Percentiles rank a stretch among this genome's conserved stretches.
These are phyloP conservation scores for Plasmopara viticola DNA, from an alignment of 352 stramenopile genomes.

Conservation along the genomic window DNA sequence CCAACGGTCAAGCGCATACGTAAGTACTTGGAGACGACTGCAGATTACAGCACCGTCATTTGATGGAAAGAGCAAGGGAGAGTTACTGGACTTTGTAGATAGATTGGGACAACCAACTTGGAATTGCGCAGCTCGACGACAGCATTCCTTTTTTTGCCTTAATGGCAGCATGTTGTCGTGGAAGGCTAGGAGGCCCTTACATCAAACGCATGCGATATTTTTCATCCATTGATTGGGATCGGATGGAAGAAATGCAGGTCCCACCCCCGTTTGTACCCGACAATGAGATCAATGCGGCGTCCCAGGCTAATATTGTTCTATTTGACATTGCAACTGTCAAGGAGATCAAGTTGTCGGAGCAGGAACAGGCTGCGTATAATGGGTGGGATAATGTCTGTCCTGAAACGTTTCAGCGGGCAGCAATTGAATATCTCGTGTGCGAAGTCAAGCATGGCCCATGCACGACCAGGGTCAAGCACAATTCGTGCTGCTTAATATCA, in stretches of 20 bases:
- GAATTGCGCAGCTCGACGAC: not conserved
- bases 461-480: constrained; percentile 48
- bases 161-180: constrained; percentile 1
- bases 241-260: constrained; percentile 65
- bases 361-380: constrained; percentile 63
- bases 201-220: too few relatives aligned
- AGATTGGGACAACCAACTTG: not conserved
- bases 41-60: not conserved
- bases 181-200: not conserved
- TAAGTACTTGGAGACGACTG: not conserved
- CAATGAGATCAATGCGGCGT: constrained; percentile 82
- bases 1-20: not conserved
- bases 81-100: not conserved
- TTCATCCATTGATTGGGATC: constrained; percentile 52
- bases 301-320: constrained; percentile 69
- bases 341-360: constrained; percentile 61
- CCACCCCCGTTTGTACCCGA: constrained; percentile 70
- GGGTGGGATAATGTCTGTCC: constrained; percentile 70
- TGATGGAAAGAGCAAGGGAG: not conserved
- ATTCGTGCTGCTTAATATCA: constrained; percentile 59
- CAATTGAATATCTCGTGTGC: constrained; percentile 79
- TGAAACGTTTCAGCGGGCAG: constrained; percentile 74
- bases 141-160: not conserved
- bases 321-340: constrained; percentile 72
- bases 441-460: constrained; percentile 74